Evolutionary conservation across 768 basidiomycete genomes (phyloP), one percentile per base, ranked within the genome.

Genomic region (Hebeloma cylindrosporum): DNA sequence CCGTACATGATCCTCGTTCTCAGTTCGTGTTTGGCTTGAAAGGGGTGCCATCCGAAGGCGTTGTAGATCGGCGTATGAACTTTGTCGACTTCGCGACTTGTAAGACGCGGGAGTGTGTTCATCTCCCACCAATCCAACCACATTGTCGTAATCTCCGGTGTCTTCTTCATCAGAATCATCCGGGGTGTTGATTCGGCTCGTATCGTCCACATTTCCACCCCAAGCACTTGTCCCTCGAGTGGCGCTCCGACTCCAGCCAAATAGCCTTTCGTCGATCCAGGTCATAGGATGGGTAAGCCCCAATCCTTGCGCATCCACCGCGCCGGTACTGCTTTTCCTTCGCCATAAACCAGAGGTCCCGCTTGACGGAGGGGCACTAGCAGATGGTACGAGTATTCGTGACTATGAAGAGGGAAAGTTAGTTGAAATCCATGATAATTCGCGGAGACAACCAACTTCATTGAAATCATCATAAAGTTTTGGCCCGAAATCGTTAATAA

Each of bases 201-300:
- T 70, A 59, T 83, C 82, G 37, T 78, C 80, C 29, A 64, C 65
- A 22, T 60, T 61, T 13, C 80, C 87, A 23, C 80, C 80, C 92
- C 91, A 93, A n/a, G 82, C 89, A 56, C 85, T 89, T 2, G 89
- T 90, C n/a, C 91, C 88, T 36, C 79, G 80, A 37, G 67, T 70
- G 1, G 88, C 78, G 53, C 85, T 89, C 41, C 80, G 75, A 63
- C 82, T 83, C 93, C 90, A 95, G 32, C 93, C 93, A 60, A 95
- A 96, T 18, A 96, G 75, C 6, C 89, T 83, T 65, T 95, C 93
- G 62, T 96, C 93, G 11, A 95, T 77, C 92, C 92, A 95, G 10
- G 86, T 83, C 87, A 95, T 93, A 0, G 93, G 93, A 65, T 96
- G 92, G 10, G 82, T 87, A 25, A 94, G 74, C 21, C 91, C 77